Conservation (phyloP, 495 filamentous ascomycete species). For the Penicillium ucsense region DNA sequence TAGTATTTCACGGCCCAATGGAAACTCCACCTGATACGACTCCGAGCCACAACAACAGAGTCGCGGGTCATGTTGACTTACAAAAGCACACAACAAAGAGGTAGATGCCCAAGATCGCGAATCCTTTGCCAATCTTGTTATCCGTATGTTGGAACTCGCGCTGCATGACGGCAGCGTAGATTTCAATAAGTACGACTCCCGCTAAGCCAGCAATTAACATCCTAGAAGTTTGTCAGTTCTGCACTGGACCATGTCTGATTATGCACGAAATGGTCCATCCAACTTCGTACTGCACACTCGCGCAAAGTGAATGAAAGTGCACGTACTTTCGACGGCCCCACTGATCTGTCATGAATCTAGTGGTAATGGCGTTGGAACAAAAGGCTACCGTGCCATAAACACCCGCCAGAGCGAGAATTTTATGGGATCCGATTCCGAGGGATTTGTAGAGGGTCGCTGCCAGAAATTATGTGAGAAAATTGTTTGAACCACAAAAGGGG, state of each 20-base stretch:
- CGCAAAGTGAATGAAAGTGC: background rate
- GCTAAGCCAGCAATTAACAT: conserved; percentile 45
- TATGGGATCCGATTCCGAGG: conserved; percentile 40
- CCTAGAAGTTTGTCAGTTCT: conserved; percentile 13
- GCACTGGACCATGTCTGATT: background rate
- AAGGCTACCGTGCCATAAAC: conserved; percentile 50
- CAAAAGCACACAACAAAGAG: conserved; percentile 48
- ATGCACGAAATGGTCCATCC: background rate
- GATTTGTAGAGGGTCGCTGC: conserved; percentile 47
- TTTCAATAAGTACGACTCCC: conserved; percentile 44
- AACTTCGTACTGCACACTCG: background rate
- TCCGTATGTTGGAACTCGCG: conserved; percentile 43
- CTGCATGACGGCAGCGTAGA: conserved; percentile 53
- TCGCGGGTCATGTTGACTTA: conserved; percentile 13
- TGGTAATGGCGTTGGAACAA: conserved; percentile 41
- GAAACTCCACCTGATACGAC: too few relatives aligned
- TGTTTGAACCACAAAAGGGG: too few relatives aligned
- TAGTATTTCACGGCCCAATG: background rate
- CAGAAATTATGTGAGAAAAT: background rate
- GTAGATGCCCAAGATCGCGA: conserved; percentile 51
- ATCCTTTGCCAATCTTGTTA: conserved; percentile 49
- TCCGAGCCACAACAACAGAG: too few relatives aligned
- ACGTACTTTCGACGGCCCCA: conserved; percentile 50
- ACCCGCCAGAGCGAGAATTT: conserved; percentile 44
- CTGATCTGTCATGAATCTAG: conserved; percentile 45